A percentile compares a stretch with the other conserved stretches of the same genome.
Conservation (phyloP, 2,329 filamentous ascomycete species). For the Alternaria tenuissima region DNA sequence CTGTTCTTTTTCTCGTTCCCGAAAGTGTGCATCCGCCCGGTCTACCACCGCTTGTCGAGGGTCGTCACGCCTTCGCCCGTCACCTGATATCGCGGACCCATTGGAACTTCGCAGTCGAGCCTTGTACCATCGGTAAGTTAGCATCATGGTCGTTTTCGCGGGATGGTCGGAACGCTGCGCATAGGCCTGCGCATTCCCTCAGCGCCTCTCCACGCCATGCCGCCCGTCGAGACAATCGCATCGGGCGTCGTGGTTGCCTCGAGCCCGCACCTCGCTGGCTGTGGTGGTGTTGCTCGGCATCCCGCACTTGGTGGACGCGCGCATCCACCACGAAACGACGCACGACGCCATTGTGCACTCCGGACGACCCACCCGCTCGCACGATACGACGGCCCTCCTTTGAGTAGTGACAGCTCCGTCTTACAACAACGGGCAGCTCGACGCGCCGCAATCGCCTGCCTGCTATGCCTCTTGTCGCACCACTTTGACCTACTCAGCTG, state of each 20-base stretch:
- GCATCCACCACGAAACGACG: conserved; percentile 40
- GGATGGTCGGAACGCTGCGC: background rate
- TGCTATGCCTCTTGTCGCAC: conserved; percentile 38
- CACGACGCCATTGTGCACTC: conserved; percentile 43
- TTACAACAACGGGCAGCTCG: conserved; percentile 43
- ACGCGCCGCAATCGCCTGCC: conserved; percentile 37
- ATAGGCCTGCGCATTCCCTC: background rate
- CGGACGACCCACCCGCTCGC: conserved; percentile 29
- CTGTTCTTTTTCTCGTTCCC: conserved; percentile 4
- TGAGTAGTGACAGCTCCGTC: conserved; percentile 50
- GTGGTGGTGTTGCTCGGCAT: conserved; percentile 32
- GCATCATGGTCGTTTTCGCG: conserved; percentile 2
- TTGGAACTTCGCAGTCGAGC: conserved; percentile 8
- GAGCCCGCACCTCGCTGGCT: conserved; percentile 17
- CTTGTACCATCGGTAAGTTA: conserved; percentile 12
- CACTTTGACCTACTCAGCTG: conserved; percentile 32
- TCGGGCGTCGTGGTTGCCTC: conserved; percentile 27
- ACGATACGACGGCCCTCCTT: conserved; percentile 39
- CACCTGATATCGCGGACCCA: conserved; percentile 13
- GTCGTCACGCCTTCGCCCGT: background rate
- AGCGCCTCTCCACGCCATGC: conserved; percentile 1
- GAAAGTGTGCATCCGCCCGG: background rate
- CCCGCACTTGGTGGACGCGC: conserved; percentile 34
- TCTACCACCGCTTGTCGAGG: background rate
- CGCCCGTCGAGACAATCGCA: conserved; percentile 20